Base-by-base conservation (phyloP, 1,139 yeast genomes). In the Yamadazyma buinensis region DNA sequence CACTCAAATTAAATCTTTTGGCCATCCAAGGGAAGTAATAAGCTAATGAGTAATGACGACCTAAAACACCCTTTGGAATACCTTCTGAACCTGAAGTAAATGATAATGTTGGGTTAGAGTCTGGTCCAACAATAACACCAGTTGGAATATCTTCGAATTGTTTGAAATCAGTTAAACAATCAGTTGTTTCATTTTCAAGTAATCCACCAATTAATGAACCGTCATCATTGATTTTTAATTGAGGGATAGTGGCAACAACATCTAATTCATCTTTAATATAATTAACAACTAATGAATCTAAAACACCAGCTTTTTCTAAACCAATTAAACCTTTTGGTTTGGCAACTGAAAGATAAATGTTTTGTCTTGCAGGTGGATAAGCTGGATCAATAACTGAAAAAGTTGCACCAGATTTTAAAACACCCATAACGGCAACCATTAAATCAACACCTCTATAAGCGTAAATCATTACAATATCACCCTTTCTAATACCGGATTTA, bases 11-110 rank as follows among this genome's bases (percentile, higher is more conserved):
- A 54, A 94, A 92, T 35, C 81, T 75, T 55, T 85, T 62, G 13
- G 97, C 74, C 99, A 92, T 92, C 99, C 99, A 92, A 26, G 95
- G 95, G 75, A 92, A 92, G 61, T 92, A 92, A 65, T 94, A 92
- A 1, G 98, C 95, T 45, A 92, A 71, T 1, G 97, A 90, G 59
- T 81, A 94, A 56, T 94, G 98, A 64, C 99, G 85, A 30, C 99
- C 99, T 44, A 87, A 73, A 20, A 92, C 99, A 67, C 99, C 99
- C 65, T 92, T 92, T 49, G 99, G 99, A 46, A 92, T 71, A 59
- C 99, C 99, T 62, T 92, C 99, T 10, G 95, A 85, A 25, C 99
- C 99, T 15, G 95, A 85, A n/a, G 99, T 92, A 65, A 92, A 92
- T 0, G 97, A 85, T 33, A 92, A 71, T 3, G 99, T 92, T 30